Conservation (phyloP, 1,284 basidiomycete species). For the Rhodotorula sp. region DNA sequence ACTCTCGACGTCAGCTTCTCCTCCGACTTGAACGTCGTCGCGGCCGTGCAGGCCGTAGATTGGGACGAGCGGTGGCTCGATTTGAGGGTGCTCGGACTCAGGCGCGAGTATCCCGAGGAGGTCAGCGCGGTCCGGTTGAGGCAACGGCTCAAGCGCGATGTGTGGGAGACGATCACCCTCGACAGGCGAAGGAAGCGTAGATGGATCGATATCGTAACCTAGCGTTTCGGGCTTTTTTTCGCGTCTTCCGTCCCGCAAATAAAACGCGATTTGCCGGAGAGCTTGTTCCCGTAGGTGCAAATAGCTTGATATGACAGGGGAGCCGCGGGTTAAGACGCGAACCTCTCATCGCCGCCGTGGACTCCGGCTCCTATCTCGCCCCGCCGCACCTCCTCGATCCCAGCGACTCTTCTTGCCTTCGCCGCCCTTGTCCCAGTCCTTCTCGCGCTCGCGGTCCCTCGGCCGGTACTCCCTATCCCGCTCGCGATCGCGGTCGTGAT, state of each 20-base stretch:
- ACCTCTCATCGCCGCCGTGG: slow-evolving; percentile 15
- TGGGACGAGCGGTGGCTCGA: slow-evolving; percentile 28
- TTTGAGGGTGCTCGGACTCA: slow-evolving; percentile 18
- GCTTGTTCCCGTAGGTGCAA: too few relatives aligned
- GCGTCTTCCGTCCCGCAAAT: too few relatives aligned
- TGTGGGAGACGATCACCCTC: slow-evolving; percentile 1
- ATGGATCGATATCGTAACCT: slow-evolving; percentile 19
- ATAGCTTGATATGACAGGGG: too few relatives aligned
- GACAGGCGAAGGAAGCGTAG: slow-evolving; percentile 11
- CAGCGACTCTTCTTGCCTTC: slow-evolving; percentile 18
- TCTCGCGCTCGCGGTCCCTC: slow-evolving; percentile 16
- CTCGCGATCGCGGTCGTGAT: slow-evolving; percentile 1
- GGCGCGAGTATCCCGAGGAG: slow-evolving; percentile 4
- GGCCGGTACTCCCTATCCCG: slow-evolving; percentile 7
- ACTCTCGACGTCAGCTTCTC: slow-evolving; percentile 22
- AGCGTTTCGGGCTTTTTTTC: neutral
- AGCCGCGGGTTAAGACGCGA: too few relatives aligned
- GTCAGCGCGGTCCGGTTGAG: slow-evolving; percentile 1
- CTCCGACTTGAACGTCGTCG: neutral
- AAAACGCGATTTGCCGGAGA: too few relatives aligned
- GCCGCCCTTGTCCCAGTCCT: slow-evolving; percentile 9
- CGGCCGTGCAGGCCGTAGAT: slow-evolving; percentile 12
- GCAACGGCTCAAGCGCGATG: slow-evolving; percentile 3
- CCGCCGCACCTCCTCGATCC: slow-evolving; percentile 5
- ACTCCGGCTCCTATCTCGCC: slow-evolving; percentile 19